Base-by-base conservation (phyloP, 2,329 filamentous ascomycete genomes). In the Ophiostoma novo-ulmi region DNA sequence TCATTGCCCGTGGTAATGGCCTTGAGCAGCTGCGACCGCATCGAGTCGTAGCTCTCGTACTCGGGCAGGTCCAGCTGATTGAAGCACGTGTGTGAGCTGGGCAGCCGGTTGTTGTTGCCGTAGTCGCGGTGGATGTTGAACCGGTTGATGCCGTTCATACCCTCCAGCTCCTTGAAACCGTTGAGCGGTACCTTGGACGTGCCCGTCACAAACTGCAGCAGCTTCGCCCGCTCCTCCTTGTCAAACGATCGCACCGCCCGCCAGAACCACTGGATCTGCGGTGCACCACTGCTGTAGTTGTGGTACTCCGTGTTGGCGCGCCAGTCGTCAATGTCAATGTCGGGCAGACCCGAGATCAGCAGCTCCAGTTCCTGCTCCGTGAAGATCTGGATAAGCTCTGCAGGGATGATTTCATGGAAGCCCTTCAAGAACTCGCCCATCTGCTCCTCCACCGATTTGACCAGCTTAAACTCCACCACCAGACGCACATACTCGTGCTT, bases 261-360 rank as follows among this genome's bases (percentile, higher is more conserved):
- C 95, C 95, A 99, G 88, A 99, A 99, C 95, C 95, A 99, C 79
- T 98, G 94, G 72, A 99, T 97, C 79, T 99, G 96, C 64, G 93
- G 92, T 3, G 95, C 97, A 0, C 94, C 94, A 41, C 92, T 90
- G 5, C 88, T 93, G 82, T 99, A 99, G 80, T 98, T 98, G 81
- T 98, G 94, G 77, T 99, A 98, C 78, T 99, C 96, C 1, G 94
- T 97, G 81, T 97, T 97, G 81, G 92, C 93, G 87, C 97, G 97
- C 95, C 95, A 99, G 81, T 99, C 95, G 77, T 99, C 95, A 58
- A 98, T 88, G 76, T 99, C 94, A 75, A 99, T 97, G 77, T 99
- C 95, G 1, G 95, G 95, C 69, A 99, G 85, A 78, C 95, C 95
- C 68, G 95, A 99, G 77, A 99, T 99, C 73, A 99, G 85, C 67